Conservation (phyloP, 805 yeast genomes). For the Metschnikowia continentalis region DNA sequence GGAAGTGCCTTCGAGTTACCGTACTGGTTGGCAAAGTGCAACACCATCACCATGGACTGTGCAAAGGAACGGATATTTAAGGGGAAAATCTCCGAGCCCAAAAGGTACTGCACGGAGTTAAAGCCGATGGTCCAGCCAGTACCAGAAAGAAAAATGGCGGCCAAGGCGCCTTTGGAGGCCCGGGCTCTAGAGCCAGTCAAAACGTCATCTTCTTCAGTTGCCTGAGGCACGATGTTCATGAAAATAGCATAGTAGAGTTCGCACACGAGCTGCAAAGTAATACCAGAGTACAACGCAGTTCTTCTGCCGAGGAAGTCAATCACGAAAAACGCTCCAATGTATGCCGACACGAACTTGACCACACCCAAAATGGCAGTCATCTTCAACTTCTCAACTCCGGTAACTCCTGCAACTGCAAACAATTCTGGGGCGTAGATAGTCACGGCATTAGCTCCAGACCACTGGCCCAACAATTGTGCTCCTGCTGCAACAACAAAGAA, state of each 20-base stretch:
- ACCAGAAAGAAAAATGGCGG: slow-evolving; percentile 47
- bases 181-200: slow-evolving; percentile 28
- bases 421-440: slow-evolving; percentile 56
- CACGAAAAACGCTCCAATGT: slow-evolving; percentile 48
- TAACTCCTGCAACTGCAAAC: slow-evolving; percentile 44
- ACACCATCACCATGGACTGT: slow-evolving; percentile 48
- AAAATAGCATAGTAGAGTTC: slow-evolving; percentile 46
- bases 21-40: slow-evolving; percentile 55
- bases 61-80: slow-evolving; percentile 47
- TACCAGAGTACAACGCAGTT: slow-evolving; percentile 46
- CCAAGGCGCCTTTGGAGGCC: slow-evolving; percentile 48
- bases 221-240: slow-evolving; percentile 42
- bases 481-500: slow-evolving; percentile 37
- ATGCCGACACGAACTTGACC: slow-evolving; percentile 48
- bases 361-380: slow-evolving; percentile 53
- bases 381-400: slow-evolving; percentile 37
- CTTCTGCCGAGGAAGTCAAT: slow-evolving; percentile 54
- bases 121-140: slow-evolving; percentile 59
- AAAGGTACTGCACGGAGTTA: slow-evolving; percentile 52
- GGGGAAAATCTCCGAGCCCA: slow-evolving; percentile 55
- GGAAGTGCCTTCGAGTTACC: slow-evolving; percentile 57
- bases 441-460: slow-evolving; percentile 57
- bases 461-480: slow-evolving; percentile 50
- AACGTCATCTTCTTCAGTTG: slow-evolving; percentile 26
- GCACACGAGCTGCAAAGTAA: slow-evolving; percentile 39